Base-by-base conservation (phyloP, 257 asterid species). In the Primulina tabacum region DNA sequence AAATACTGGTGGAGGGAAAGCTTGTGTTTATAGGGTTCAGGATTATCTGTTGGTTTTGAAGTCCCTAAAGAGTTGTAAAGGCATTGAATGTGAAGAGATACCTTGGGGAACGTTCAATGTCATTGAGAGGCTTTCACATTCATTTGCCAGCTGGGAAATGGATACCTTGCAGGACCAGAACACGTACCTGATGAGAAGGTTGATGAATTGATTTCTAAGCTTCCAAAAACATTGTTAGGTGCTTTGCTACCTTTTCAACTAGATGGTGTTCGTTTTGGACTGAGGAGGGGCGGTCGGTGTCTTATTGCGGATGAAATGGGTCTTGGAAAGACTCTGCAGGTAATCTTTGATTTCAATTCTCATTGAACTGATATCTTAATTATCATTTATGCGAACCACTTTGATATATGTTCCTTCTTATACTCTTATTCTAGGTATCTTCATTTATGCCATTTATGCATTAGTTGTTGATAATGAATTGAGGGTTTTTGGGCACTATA, bases 241-340 rank as follows among this genome's bases (percentile, higher is more conserved):
- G 65, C 88, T 20, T 74, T 93, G 56, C 80, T 90, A 16, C 99
- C 99, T 69, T 93, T 90, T 80, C 99, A 93, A 83, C 85, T 89
- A 67, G 97, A 93, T 33, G 99, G 99, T 61, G 82, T 93, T 71
- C 88, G 88, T 33, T 93, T 90, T 81, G 99, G 91, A 62, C 68
- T 93, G 67, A 82, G 92, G 70, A 85, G 99, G 83, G 99, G 99
- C 57, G 99, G 99, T 67, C 79, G 96, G 68, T 93, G 99, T 74
- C 95, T 93, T 72, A 86, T 93, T 73, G 99, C 97, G 0, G 99
- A 93, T 84, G 99, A 93, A 80, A 93, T 93, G 99, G 99, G 99
- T 55, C 92, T 93, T 34, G 99, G 99, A 33, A 93, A 93, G 82
- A 90, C 99, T 20, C 82, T 90, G 72, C 99, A 93, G 95, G 99